phyloP scores from a whole-genome alignment of 176 grass and related monocot species.

The Tillandsia leiboldiana region DNA sequence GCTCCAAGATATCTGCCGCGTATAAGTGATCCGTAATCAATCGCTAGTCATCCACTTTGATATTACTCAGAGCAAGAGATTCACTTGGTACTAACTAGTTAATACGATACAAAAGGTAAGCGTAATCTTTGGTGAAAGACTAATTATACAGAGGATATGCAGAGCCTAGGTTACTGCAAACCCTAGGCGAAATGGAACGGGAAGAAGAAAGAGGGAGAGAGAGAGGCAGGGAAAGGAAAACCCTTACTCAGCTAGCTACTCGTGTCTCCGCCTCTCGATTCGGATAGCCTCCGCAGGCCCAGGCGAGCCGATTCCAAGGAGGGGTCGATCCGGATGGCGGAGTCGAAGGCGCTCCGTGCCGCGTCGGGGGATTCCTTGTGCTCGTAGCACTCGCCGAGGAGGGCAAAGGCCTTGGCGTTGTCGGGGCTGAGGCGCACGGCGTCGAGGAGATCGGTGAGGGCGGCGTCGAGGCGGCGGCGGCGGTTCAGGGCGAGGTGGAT shows the following conservation, averaged over 20 bases:
- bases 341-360: constrained; percentile 52
- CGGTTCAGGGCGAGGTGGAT: constrained; percentile 51
- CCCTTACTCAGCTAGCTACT: background rate
- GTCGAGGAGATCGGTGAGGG: constrained; percentile 46
- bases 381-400: constrained; percentile 78
- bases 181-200: no score
- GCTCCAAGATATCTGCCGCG: background rate
- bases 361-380: constrained; percentile 34
- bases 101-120: no score
- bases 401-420: constrained; percentile 49
- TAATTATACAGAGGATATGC: no score
- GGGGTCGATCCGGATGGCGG: constrained; percentile 45
- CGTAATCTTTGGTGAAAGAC: no score
- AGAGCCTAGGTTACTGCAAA: no score
- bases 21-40: background rate
- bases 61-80: background rate
- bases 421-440: constrained; percentile 60
- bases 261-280: constrained; percentile 16
- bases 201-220: no score
- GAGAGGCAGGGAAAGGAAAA: background rate
- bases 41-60: background rate
- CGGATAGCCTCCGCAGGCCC: constrained; percentile 37
- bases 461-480: constrained; percentile 46
- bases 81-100: no score
- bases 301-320: constrained; percentile 30